Evolutionary conservation across 1,284 basidiomycete species (phyloP), one percentile per base, ranked within the genome.

Genomic region (Leccinum subatratum): DNA sequence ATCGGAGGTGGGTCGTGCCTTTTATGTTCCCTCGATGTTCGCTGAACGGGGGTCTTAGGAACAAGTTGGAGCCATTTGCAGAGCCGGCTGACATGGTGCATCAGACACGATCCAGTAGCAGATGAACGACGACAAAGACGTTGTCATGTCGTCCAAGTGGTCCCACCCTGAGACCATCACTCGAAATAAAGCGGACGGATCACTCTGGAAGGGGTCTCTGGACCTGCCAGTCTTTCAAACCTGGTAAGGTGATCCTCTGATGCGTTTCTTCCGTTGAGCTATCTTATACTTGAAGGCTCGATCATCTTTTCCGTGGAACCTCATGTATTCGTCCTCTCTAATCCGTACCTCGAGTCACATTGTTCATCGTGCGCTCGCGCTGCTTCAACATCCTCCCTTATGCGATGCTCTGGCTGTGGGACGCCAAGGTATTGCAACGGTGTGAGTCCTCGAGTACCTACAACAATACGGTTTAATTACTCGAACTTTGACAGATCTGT

Each of bases 381-480:
- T 2, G 71, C 80, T 16, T 70, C 75, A 1, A 56, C 71, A 1
- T 63, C 75, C 9, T 6, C 79, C 1, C 72, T 91, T 67, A 87
- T 85, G 72, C 81, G 90, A 61, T 96, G 94, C 76, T 86, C 88
- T 0, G 80, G 80, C 20, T 96, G 94, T 74, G 85, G 83, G 61
- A 78, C 79, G 0, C 73, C 92, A 3, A 82, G 84, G 72, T 96
- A 96, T 73, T 96, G 94, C 75, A 83, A 86, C 62, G 70, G 81
- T 9, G 93, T 94, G 70, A 66, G 77, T 72, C 34, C 34, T 62
- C 7, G 11, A 39, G 11, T 7, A 18, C 34, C 58, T 14, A 3
- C 12, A 16, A 2, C 25, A 56, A 57, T 8, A n/a, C 20, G 11
- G 11, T 2, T 20, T 3, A 20, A 51, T 63, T 20, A 45, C 63